phyloP scores from a whole-genome alignment of 2,329 filamentous ascomycete genomes.

The Beauveria sp. region DNA sequence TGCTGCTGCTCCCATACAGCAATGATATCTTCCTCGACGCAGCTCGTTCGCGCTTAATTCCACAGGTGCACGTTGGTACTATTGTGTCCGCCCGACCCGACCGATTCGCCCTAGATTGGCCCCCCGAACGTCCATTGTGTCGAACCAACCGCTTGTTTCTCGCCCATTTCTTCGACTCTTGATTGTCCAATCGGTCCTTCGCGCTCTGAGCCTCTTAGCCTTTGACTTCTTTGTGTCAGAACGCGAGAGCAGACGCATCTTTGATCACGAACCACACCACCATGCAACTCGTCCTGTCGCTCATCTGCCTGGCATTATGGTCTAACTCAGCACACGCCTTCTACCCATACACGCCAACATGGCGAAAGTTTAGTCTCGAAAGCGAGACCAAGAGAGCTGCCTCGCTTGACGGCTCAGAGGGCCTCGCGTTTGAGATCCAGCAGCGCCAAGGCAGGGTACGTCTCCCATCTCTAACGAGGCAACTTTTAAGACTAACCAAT shows the following conservation, averaged over 20 bases:
- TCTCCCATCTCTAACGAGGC: not conserved
- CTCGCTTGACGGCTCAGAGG: conserved; percentile 13
- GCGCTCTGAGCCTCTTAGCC: not conserved
- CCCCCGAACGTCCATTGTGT: not conserved
- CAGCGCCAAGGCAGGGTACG: conserved; percentile 28
- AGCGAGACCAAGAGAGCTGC: conserved; percentile 20
- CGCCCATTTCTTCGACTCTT: not conserved
- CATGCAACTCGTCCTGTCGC: conserved; percentile 33
- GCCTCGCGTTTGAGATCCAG: conserved; percentile 34
- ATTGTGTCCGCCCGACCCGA: not conserved
- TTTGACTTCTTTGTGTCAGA: not conserved
- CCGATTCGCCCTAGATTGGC: not conserved
- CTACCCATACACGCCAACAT: conserved; percentile 35
- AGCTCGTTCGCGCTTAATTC: not conserved
- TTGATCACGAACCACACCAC: not conserved
- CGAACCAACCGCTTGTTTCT: not conserved
- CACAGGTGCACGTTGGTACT: not conserved
- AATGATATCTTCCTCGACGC: not conserved
- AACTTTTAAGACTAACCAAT: not conserved
- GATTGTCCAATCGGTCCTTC: not conserved
- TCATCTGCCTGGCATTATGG: conserved; percentile 43
- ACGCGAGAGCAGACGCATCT: not conserved
- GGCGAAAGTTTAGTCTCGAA: conserved; percentile 20
- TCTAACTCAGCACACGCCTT: conserved; percentile 39
- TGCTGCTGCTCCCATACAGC: not conserved